Evolutionary conservation across 192 early-diverging fungal species (phyloP), one percentile per base, ranked within the genome.

Genomic region (Haplosporangium gracile): DNA sequence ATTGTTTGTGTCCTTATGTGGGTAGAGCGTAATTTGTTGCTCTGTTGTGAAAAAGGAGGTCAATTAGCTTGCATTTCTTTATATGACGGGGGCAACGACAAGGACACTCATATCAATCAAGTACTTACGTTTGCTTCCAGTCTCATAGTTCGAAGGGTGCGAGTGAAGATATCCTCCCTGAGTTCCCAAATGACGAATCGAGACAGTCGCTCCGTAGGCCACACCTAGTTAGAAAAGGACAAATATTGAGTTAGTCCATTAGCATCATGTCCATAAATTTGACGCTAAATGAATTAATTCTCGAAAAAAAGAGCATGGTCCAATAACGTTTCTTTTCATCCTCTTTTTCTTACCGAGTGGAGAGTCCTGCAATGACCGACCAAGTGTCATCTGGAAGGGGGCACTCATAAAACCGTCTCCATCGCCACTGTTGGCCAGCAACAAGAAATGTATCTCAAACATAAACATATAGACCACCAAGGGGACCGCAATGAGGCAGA

Each of bases 331-430:
- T 57, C 16, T n/a, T 26, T 57, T n/a, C 55, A 26, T 7, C 13
- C 13, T 49, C 15, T 32, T 8, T 16, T 49, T 63, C 75, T 45
- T 83, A 83, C 81, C 24, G 20, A 83, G 77, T 39, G 88, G 88
- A 9, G 87, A 90, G 55, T 91, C 89, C 57, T 77, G 15, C 38
- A 94, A 74, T 51, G 88, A 87, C 77, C 91, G 92, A 13, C 97
- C 98, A 3, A 99, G 91, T 39, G 94, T 94, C 75, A 93, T 93
- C 84, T 98, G 96, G 91, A 99, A 98, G 74, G 93, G 92, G 38
- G 95, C 92, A 85, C 93, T 94, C 96, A 99, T 97, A 86, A 98
- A 98, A 0, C 92, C 93, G 86, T 98, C 96, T 36, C 98, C 98
- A 42, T 96, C 94, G 29, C 98, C 98, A 63, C 90, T 90, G 68